phyloP scores from a whole-genome alignment of 208 protist species.

The Leishmania guyanensis region DNA sequence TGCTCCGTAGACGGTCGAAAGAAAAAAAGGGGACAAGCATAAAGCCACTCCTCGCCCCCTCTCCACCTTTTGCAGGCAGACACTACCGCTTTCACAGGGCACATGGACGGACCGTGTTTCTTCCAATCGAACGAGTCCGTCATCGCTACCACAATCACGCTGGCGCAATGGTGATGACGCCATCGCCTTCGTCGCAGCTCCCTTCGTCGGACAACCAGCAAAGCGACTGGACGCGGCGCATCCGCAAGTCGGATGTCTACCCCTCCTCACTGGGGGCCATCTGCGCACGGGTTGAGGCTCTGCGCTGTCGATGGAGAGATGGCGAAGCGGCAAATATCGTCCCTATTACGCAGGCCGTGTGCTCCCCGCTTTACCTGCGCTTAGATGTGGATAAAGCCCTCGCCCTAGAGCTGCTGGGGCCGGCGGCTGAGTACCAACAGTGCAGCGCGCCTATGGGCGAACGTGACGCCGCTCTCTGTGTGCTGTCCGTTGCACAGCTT shows the following conservation, averaged over 20 bases:
- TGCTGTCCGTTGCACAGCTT: conserved; percentile 32
- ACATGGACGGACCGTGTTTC: too few relatives aligned
- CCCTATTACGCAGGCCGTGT: conserved; percentile 29
- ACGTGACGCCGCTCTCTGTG: conserved; percentile 37
- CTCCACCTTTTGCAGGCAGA: neutral
- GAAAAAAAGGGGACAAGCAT: neutral
- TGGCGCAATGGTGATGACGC: neutral
- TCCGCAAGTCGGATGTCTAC: conserved; percentile 25
- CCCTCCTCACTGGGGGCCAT: conserved; percentile 17
- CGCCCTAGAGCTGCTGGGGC: conserved; percentile 8
- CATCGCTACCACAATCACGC: neutral
- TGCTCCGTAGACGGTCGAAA: neutral
- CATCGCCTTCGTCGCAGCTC: neutral
- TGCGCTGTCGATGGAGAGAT: conserved; percentile 1
- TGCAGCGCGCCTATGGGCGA: conserved; percentile 32
- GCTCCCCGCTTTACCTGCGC: conserved; percentile 53
- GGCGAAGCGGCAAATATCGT: conserved; percentile 16
- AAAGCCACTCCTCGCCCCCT: neutral
- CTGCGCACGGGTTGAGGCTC: conserved; percentile 13
- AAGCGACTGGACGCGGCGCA: conserved; percentile 11
- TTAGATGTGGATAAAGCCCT: conserved; percentile 26
- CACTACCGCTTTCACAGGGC: neutral
- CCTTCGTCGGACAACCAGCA: neutral
- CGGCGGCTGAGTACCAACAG: conserved; percentile 12
- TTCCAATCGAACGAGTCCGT: neutral